A percentile compares a stretch with the other conserved stretches of the same genome.
These are phyloP conservation scores for Fusarium anguioides DNA, from an alignment of 2,329 filamentous ascomycete species.

Conservation along the genomic window DNA sequence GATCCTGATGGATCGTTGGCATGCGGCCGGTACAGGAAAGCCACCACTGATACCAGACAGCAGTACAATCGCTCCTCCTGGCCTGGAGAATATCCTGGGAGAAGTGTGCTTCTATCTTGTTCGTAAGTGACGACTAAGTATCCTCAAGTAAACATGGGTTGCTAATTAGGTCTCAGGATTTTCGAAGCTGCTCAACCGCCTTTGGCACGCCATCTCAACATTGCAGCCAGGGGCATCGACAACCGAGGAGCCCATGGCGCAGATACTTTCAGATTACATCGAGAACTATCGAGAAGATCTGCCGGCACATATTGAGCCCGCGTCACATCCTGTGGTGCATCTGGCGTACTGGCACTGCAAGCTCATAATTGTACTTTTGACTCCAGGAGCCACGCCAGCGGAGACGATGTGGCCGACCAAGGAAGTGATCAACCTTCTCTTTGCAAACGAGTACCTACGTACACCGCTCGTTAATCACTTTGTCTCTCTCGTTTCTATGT, in stretches of 20 bases:
- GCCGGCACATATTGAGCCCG: slow-evolving; percentile 65
- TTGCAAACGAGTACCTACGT: slow-evolving; percentile 63
- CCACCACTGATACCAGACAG: slow-evolving; percentile 72
- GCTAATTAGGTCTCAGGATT: slow-evolving; percentile 56
- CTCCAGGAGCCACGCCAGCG: slow-evolving; percentile 63
- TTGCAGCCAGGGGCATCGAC: slow-evolving; percentile 51
- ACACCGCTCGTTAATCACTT: slow-evolving; percentile 77
- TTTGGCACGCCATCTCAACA: slow-evolving; percentile 53
- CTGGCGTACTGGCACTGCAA: slow-evolving; percentile 78
- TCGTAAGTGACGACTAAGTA: slow-evolving; percentile 61
- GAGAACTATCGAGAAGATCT: slow-evolving; percentile 75
- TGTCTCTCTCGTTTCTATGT: slow-evolving; percentile 67
- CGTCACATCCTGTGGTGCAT: slow-evolving; percentile 67
- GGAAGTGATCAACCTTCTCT: slow-evolving; percentile 68
- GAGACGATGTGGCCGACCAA: slow-evolving; percentile 71
- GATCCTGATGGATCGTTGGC: slow-evolving; percentile 78
- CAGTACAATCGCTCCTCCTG: slow-evolving; percentile 68
- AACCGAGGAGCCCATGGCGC: slow-evolving; percentile 49
- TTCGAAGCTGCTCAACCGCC: slow-evolving; percentile 64
- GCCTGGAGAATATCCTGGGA: slow-evolving; percentile 70
- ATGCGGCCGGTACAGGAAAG: slow-evolving; percentile 73
- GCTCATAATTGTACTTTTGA: slow-evolving; percentile 71
- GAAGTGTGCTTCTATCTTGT: slow-evolving; percentile 72
- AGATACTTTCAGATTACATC: slow-evolving; percentile 52
- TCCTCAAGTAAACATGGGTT: neutral